These are phyloP conservation scores for Hypomyces rosellus DNA, from an alignment of 2,329 filamentous ascomycete species.

Conservation along the genomic window DNA sequence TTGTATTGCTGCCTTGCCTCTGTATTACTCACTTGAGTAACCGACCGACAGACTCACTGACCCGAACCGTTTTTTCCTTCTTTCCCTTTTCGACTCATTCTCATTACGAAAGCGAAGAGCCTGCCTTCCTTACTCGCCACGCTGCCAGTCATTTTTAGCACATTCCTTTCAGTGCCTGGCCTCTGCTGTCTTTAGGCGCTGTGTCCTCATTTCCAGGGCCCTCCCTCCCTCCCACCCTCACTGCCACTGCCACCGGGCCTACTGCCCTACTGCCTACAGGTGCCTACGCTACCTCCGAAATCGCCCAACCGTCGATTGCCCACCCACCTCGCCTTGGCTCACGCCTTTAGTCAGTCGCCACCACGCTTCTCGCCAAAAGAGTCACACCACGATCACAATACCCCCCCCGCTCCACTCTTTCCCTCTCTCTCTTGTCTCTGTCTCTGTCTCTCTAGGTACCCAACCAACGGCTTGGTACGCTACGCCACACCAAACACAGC, in stretches of 20 bases:
- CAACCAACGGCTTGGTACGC: conserved; percentile 4
- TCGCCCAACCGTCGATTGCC: conserved; percentile 22
- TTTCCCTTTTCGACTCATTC: conserved; percentile 3
- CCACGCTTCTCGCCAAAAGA: conserved; percentile 26
- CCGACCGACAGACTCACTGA: not conserved
- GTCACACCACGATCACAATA: conserved; percentile 27
- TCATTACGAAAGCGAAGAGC: not conserved
- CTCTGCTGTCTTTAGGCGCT: not conserved
- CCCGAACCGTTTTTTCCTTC: not conserved
- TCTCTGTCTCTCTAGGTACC: not conserved
- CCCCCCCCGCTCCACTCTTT: conserved; percentile 9
- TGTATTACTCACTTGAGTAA: conserved; percentile 2
- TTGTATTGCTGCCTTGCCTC: conserved; percentile 8
- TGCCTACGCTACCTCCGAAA: conserved; percentile 29
- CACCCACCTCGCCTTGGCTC: conserved; percentile 15
- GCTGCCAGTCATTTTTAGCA: not conserved
- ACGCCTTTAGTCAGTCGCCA: conserved; percentile 29
- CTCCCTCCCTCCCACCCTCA: conserved; percentile 8
- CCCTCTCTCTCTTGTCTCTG: too few relatives aligned
- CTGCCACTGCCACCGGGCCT: conserved; percentile 10
- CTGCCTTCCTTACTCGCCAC: conserved; percentile 10
- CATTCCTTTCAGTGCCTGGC: too few relatives aligned
- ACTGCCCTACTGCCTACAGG: conserved; percentile 1
- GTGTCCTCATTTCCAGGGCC: not conserved
- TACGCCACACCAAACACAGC: conserved; percentile 15